Conservation (phyloP, 2,329 filamentous ascomycete species). For the Coniochaeta prunicola region DNA sequence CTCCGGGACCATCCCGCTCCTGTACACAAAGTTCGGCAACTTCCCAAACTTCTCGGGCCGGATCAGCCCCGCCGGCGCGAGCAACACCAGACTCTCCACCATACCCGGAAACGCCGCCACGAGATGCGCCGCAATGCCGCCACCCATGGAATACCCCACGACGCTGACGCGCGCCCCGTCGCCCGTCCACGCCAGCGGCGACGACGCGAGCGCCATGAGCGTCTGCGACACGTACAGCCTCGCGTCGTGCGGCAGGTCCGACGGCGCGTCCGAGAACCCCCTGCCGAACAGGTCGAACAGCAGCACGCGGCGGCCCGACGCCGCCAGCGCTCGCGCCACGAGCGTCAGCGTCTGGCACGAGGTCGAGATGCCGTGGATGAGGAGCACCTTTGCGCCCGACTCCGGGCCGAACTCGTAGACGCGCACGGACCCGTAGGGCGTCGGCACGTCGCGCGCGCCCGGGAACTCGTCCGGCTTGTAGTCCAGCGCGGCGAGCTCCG, state of each 20-base stretch:
- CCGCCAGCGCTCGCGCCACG: slow-evolving; percentile 59
- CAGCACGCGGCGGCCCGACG: slow-evolving; percentile 63
- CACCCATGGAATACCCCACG: slow-evolving; percentile 76
- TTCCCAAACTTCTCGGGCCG: slow-evolving; percentile 44
- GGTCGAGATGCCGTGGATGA: slow-evolving; percentile 80
- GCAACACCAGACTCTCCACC: slow-evolving; percentile 62
- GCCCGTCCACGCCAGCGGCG: slow-evolving; percentile 60
- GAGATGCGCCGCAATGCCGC: slow-evolving; percentile 70
- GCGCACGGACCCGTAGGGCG: slow-evolving; percentile 67
- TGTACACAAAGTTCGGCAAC: slow-evolving; percentile 43
- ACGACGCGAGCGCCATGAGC: slow-evolving; percentile 62
- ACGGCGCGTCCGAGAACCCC: slow-evolving; percentile 58
- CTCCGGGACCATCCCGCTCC: slow-evolving; percentile 46
- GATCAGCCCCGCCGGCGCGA: slow-evolving; percentile 75
- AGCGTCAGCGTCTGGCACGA: slow-evolving; percentile 66
- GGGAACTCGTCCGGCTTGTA: slow-evolving; percentile 66
- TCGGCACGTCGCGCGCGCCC: slow-evolving; percentile 64
- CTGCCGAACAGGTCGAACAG: slow-evolving; percentile 69
- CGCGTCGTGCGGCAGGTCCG: slow-evolving; percentile 63
- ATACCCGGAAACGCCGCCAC: slow-evolving; percentile 64
- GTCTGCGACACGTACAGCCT: slow-evolving; percentile 68
- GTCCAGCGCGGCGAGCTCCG: slow-evolving; percentile 17
- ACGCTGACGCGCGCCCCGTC: slow-evolving; percentile 48
- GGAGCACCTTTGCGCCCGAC: slow-evolving; percentile 63
- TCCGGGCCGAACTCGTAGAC: slow-evolving; percentile 80